Evolutionary conservation across 805 yeast genomes (phyloP).

Genomic region (Candida peoriensis): DNA sequence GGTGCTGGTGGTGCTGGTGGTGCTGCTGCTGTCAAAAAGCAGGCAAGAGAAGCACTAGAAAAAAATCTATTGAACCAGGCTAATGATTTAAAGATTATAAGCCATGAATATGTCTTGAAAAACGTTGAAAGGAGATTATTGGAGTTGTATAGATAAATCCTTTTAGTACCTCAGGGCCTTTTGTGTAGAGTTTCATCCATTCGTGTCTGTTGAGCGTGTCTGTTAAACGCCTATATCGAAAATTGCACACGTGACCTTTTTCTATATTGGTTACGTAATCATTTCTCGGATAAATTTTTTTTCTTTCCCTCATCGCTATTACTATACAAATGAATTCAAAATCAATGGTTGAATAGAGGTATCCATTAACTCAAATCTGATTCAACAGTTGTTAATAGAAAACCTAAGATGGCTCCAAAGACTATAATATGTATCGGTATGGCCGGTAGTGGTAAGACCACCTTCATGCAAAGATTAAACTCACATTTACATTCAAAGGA

Average conservation of each 20-base stretch:
- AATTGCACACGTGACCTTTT: too few species aligned
- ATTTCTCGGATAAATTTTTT: too few species aligned
- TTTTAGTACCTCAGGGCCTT: too few species aligned
- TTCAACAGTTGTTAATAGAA: too few species aligned
- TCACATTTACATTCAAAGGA: slow-evolving; percentile 75
- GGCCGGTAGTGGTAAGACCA: slow-evolving; percentile 92
- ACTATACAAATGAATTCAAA: too few species aligned
- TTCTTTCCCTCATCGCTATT: too few species aligned
- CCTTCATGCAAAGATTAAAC: slow-evolving; percentile 92
- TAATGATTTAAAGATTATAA: slow-evolving; percentile 8
- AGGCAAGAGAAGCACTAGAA: slow-evolving; percentile 4
- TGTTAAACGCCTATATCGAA: too few species aligned
- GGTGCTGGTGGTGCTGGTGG: slow-evolving; percentile 2
- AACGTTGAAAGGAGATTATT: slow-evolving; percentile 7
- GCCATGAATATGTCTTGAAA: slow-evolving; percentile 4
- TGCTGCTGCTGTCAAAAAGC: neutral
- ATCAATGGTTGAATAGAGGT: too few species aligned
- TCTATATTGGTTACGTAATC: too few species aligned
- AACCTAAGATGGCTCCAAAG: slow-evolving; percentile 30
- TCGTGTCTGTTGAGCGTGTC: too few species aligned
- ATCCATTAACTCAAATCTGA: too few species aligned
- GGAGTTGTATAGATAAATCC: slow-evolving; percentile 2
- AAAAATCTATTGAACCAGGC: slow-evolving; percentile 2
- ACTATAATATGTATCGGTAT: slow-evolving; percentile 53
- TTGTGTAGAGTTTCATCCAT: too few species aligned